Base-by-base conservation (phyloP, 2,329 filamentous ascomycete genomes). In the Westerdykella ornata region DNA sequence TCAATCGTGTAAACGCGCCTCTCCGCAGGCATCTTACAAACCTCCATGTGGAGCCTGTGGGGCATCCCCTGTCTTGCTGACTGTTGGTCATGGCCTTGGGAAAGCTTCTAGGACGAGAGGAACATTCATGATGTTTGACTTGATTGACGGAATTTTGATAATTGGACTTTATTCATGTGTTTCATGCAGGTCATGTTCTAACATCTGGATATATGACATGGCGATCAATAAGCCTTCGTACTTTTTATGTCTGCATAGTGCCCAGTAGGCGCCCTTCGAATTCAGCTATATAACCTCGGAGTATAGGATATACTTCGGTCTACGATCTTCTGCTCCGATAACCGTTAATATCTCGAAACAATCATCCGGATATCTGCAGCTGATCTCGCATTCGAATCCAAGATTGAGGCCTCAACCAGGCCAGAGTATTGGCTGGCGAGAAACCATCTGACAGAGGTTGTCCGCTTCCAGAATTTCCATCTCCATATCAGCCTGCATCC, bases 61-160 rank as follows among this genome's bases (percentile, higher is more conserved):
- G 22, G 22, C 22, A 26, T 26, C 7, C 22, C 7, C 8, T 2
- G 12, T 26, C 22, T 11, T 26, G 22, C 22, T 26, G 22, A 26
- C 22, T n/a, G n/a, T 11, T 26, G 22, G 8, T 9, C 22, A 11
- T 26, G 22, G 22, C 22, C 8, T 26, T 7, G 12, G 7, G 4
- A 26, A 26, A 26, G 22, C 22, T 7, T 31, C 28, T 11, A 33
- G 36, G 35, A 29, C 37, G 36, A 43, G 31, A 38, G 16, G 14
- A 17, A 19, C 18, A 14, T 14, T 31, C 20, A 19, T 17, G 38
- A 45, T 38, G 9, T 17, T 12, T 20, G 11, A 12, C 30, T 16
- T 49, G 37, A 53, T 48, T 51, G 42, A 49, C 39, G 42, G 41
- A 46, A 44, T n/a, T 17, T 42, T 36, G 9, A 14, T 37, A 22